These are phyloP conservation scores for Fraxinus sp. DNA, from an alignment of 305 asterid genomes.

Conservation along the genomic window DNA sequence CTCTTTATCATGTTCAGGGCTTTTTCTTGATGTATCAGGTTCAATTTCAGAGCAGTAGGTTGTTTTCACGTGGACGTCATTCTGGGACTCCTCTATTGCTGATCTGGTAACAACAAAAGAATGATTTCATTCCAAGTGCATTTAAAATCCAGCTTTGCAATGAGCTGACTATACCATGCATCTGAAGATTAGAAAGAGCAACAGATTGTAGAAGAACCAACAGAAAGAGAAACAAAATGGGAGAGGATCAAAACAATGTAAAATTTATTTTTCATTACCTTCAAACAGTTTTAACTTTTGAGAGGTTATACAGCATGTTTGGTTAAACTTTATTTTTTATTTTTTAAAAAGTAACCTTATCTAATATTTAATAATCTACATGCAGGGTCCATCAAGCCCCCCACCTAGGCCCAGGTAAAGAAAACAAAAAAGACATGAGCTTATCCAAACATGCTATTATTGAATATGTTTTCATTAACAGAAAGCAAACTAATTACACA, in stretches of 20 bases:
- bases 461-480: neutral
- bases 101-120: slow-evolving; percentile 41
- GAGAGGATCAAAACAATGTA: neutral
- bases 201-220: neutral
- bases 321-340: neutral
- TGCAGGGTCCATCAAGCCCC: neutral
- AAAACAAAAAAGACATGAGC: neutral
- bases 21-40: slow-evolving; percentile 29
- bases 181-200: neutral
- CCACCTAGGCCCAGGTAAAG: neutral
- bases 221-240: neutral
- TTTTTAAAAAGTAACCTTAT: neutral
- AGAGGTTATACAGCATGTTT: neutral
- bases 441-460: neutral
- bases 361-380: neutral
- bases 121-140: slow-evolving; percentile 1
- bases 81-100: slow-evolving; percentile 41
- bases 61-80: slow-evolving; percentile 34
- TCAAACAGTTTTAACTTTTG: neutral
- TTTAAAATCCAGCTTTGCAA: slow-evolving; percentile 12
- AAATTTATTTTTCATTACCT: neutral
- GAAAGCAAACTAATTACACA: neutral
- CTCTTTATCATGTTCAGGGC: slow-evolving; percentile 35
- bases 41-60: slow-evolving; percentile 39
- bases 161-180: neutral